Base-by-base conservation (phyloP, 2,329 filamentous ascomycete species). In the Calonectria naviculata region DNA sequence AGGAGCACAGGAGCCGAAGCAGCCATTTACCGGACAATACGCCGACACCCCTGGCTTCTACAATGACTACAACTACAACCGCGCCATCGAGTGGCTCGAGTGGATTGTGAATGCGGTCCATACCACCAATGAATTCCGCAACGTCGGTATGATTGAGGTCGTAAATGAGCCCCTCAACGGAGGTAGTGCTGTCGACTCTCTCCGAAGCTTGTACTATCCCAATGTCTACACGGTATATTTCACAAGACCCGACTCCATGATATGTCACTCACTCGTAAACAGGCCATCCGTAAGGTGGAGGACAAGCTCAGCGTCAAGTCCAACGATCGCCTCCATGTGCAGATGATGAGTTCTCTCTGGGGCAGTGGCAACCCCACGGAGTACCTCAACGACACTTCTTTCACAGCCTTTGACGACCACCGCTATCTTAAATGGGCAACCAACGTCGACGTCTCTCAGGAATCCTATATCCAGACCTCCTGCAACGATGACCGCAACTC, bases 91-190 rank as follows among this genome's bases (percentile, higher is more conserved):
- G 62, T 91, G 90, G 81, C 85, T 91, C n/a, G 80, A 85, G 65
- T 90, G 86, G 85, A 86, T 92, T 75, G 86, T 88, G 13, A 83
- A 85, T 42, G 82, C 85, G 44, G 86, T 90, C 69, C 89, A 91
- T 77, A 81, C 76, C 42, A 86, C 84, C 70, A 63, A 80, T 41
- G 84, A 84, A 34, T 89, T 88, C 77, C 81, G 85, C 65, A 90
- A 87, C 52, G 89, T 91, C 29, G 89, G 89, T 67, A 91, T 90
- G 86, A 78, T 92, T 42, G 85, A 89, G 76, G 80, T 91, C 15
- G 82, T 78, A 26, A 78, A 78, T n/a, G 77, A 78, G 49, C 77
- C 77, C 0, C 60, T 73, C 10, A 73, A 71, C 67, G 74, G 76
- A 72, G 61, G 73, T 19, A 67, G 71, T 3, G 68, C 75, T 8